These are phyloP conservation scores for Penicillium sp. DNA, from an alignment of 2,329 filamentous ascomycete genomes.

Conservation along the genomic window DNA sequence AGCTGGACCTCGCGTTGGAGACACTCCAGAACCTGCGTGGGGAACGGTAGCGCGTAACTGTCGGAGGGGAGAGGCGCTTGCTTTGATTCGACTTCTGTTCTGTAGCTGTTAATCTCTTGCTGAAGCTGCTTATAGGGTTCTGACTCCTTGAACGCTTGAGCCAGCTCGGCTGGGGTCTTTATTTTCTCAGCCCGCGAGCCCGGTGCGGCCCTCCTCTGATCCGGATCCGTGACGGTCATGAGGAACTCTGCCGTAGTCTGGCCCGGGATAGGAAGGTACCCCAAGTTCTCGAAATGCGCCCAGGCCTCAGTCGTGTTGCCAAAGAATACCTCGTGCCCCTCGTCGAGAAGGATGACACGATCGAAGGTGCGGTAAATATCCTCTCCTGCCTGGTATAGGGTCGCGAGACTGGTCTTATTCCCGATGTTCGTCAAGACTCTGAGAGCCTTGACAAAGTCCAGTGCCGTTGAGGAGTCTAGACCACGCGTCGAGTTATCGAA, in stretches of 20 bases:
- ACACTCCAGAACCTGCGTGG: neutral
- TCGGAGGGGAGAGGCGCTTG: neutral
- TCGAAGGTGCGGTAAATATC: constrained; percentile 69
- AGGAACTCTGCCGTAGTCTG: constrained; percentile 69
- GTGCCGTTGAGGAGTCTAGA: constrained; percentile 65
- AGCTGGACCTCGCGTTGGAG: neutral
- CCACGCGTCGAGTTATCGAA: constrained; percentile 70
- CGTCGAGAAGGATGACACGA: constrained; percentile 68
- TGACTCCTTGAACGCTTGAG: constrained; percentile 56
- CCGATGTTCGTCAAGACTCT: constrained; percentile 64
- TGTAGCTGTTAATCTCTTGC: neutral
- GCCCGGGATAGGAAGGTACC: constrained; percentile 64
- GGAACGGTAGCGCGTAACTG: neutral
- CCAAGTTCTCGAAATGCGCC: constrained; percentile 66
- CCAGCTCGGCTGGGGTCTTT: constrained; percentile 47
- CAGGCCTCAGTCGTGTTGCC: constrained; percentile 61
- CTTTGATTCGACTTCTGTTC: neutral
- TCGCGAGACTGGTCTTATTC: constrained; percentile 63
- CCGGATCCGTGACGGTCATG: constrained; percentile 65
- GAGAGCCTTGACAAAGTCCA: constrained; percentile 62
- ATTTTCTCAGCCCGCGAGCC: constrained; percentile 49
- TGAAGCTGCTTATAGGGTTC: neutral
- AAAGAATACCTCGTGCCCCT: constrained; percentile 67
- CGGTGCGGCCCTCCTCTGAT: constrained; percentile 47
- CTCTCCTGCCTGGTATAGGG: constrained; percentile 35